Conservation (phyloP, 2,329 filamentous ascomycete genomes). For the Pseudopyrenochaeta lycopersici region DNA sequence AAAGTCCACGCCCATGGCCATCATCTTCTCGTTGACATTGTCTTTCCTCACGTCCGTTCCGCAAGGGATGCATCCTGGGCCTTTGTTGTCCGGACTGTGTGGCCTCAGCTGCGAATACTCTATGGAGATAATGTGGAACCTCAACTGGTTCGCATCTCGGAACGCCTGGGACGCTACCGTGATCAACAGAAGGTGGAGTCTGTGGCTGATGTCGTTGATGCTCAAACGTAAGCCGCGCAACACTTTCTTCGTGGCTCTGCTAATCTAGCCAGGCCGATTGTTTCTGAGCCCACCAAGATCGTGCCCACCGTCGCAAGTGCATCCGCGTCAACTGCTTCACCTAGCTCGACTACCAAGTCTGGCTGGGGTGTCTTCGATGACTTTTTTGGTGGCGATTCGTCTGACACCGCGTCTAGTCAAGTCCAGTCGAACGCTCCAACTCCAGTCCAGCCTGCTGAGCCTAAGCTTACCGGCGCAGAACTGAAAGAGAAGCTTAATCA, state of each 20-base stretch:
- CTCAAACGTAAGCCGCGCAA: constrained; percentile 29
- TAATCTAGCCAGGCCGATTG: constrained; percentile 17
- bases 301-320: constrained; percentile 31
- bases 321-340: constrained; percentile 24
- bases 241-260: constrained; percentile 4
- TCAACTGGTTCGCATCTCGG: constrained; percentile 89
- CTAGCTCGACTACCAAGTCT: constrained; percentile 30
- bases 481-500: constrained; percentile 71
- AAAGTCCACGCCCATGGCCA: constrained; percentile 74
- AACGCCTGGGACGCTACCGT: constrained; percentile 82
- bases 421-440: constrained; percentile 22
- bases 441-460: constrained; percentile 23
- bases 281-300: constrained; percentile 24
- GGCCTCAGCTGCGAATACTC: constrained; percentile 80
- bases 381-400: constrained; percentile 37
- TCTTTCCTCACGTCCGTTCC: constrained; percentile 76
- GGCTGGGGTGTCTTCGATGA: constrained; percentile 44
- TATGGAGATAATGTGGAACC: constrained; percentile 95
- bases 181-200: constrained; percentile 70
- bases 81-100: constrained; percentile 79
- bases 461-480: constrained; percentile 47
- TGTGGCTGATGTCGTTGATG: constrained; percentile 64
- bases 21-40: constrained; percentile 72
- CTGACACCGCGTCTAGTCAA: constrained; percentile 27
- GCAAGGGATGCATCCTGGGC: constrained; percentile 73